These are phyloP conservation scores for Botryotinia globosa DNA, from an alignment of 2,329 filamentous ascomycete genomes.

Conservation along the genomic window DNA sequence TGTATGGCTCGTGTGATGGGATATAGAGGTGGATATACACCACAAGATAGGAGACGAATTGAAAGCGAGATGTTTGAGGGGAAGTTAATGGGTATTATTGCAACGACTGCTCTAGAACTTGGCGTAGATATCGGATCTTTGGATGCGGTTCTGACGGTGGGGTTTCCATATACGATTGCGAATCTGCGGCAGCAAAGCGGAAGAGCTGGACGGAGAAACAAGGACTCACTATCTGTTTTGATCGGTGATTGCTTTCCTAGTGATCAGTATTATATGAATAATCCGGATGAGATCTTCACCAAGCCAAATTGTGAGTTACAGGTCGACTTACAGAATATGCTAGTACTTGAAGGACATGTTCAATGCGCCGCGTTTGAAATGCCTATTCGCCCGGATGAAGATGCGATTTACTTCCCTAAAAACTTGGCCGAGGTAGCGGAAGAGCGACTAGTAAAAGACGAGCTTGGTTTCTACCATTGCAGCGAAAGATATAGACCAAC, in stretches of 20 bases:
- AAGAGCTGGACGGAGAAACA: conserved; percentile 85
- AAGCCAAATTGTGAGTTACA: conserved; percentile 86
- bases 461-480: conserved; percentile 82
- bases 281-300: conserved; percentile 89
- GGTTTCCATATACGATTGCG: conserved; percentile 93
- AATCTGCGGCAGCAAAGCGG: conserved; percentile 95
- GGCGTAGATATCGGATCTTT: conserved; percentile 93
- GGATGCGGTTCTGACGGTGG: conserved; percentile 89
- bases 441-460: conserved; percentile 71
- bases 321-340: conserved; percentile 87
- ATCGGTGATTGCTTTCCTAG: conserved; percentile 86
- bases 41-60: conserved; percentile 82
- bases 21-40: conserved; percentile 91
- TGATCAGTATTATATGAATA: conserved; percentile 96
- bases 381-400: conserved; percentile 77
- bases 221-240: conserved; percentile 85
- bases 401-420: conserved; percentile 74
- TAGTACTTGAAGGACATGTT: conserved; percentile 88
- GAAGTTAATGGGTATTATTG: conserved; percentile 86
- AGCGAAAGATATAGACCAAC: conserved; percentile 83
- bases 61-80: conserved; percentile 97
- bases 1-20: conserved; percentile 83
- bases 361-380: conserved; percentile 96
- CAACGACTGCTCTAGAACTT: conserved; percentile 87
- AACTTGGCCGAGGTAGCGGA: conserved; percentile 68